These are phyloP conservation scores for Amyloporia xantha DNA, from an alignment of 768 basidiomycete species.

Conservation along the genomic window DNA sequence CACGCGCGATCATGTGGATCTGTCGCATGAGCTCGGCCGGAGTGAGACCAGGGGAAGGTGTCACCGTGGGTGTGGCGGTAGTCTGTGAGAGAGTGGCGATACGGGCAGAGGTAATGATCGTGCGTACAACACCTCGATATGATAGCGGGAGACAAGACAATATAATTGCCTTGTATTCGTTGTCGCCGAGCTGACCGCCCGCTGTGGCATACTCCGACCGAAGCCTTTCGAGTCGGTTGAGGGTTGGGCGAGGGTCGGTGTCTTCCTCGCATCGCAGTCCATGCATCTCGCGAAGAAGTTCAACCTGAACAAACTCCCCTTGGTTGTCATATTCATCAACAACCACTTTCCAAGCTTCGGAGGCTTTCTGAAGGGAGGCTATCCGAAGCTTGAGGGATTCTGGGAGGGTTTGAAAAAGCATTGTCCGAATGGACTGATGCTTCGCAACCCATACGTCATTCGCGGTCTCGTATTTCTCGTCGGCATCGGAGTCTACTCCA, in stretches of 20 bases:
- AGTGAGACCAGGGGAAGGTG: background rate
- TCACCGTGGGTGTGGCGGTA: background rate
- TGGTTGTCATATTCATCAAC: constrained; percentile 7
- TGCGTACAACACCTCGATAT: constrained; percentile 4
- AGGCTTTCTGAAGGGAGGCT: background rate
- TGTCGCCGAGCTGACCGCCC: constrained; percentile 6
- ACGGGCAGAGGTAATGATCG: background rate
- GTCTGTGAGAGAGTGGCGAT: background rate
- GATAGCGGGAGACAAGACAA: constrained; percentile 9
- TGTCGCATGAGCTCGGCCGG: constrained; percentile 2
- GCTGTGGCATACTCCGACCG: constrained; percentile 10
- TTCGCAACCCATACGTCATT: constrained; percentile 3
- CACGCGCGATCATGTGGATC: constrained; percentile 3
- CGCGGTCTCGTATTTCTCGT: constrained; percentile 8
- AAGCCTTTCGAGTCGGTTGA: constrained; percentile 11
- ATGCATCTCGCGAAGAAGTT: constrained; percentile 6
- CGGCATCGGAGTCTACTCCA: constrained; percentile 6
- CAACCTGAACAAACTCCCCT: constrained; percentile 8
- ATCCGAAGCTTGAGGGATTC: constrained; percentile 9
- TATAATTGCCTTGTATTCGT: constrained; percentile 8
- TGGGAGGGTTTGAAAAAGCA: constrained; percentile 7
- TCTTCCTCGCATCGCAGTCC: constrained; percentile 7
- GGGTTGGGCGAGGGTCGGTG: constrained; percentile 10
- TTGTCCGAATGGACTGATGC: constrained; percentile 6
- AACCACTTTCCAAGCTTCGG: constrained; percentile 9